Base-by-base conservation (phyloP, 2,329 filamentous ascomycete species). In the Raffaelea deltoideospora region DNA sequence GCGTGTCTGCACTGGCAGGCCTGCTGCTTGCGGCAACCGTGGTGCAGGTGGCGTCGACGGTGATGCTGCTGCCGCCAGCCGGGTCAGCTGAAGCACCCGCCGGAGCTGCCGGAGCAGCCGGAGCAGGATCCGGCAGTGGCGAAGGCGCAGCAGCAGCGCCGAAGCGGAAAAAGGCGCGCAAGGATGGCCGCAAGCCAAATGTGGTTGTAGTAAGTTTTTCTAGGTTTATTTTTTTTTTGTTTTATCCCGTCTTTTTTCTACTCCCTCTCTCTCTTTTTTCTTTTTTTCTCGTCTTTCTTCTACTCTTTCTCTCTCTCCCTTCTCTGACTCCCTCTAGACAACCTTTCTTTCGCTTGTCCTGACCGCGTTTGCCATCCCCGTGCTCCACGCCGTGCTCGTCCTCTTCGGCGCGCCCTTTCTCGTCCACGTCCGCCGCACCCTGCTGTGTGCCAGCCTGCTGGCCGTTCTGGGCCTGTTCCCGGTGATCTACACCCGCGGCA, bases 341-440 rank as follows among this genome's bases (percentile, higher is more conserved):
- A 54, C 62, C 13, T 46, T 64, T 38, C 55, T 69, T 34, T 63
- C 63, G 6, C 50, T 67, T 27, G 44, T 65, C 17, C 51, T 94
- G 67, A 76, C 83, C 3, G 67, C 73, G 3, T 67, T 90, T 45
- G 64, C 87, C 39, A 78, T 81, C 8, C 69, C 88, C 23, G 54
- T 55, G 21, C 48, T 78, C 18, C 65, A 77, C 53, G 53, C 73
- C 31, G 59, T 76, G 27, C 70, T 92, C 49, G 67, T 96, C 50
- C 79, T 96, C 46, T 92, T 95, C 57, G 90, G 90, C 51, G 90
- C 88, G 8, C 90, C 90, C 0, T 65, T 93, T 37, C 82, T 88
- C 23, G 84, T 83, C 1, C 83, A 95, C 54, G 61, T 79, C 35
- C 53, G 65, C 4, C 79, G 92, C 46, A 98, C 90, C 1, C 54